Evolutionary conservation across 176 grass and related monocot genomes (phyloP).

Genomic region (Panicum miliaceum): DNA sequence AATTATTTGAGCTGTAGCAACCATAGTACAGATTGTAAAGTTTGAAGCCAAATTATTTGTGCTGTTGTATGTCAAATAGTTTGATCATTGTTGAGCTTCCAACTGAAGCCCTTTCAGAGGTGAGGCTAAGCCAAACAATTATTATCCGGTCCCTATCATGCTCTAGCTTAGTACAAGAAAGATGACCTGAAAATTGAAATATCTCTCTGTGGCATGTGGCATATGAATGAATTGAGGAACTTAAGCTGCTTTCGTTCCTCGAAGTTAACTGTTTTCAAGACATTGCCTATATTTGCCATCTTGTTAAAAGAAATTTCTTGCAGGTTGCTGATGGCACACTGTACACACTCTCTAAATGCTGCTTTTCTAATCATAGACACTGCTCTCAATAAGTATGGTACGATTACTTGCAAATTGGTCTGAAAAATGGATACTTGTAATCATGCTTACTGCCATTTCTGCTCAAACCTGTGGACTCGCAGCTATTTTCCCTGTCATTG

Average conservation of each 20-base stretch:
- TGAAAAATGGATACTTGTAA: not conserved
- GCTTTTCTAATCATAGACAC: conserved; percentile 65
- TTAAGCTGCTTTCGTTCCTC: not conserved
- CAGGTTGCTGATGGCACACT: conserved; percentile 63
- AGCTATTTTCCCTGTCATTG: conserved; percentile 76
- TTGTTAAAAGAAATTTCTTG: conserved; percentile 12
- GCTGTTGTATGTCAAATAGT: conserved; percentile 5
- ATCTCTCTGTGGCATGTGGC: not conserved
- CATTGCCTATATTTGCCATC: not conserved
- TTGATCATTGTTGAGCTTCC: not conserved
- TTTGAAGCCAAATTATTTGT: not conserved
- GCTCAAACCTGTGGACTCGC: conserved; percentile 26
- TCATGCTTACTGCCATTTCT: not conserved
- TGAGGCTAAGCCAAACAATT: not conserved
- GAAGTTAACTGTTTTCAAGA: not conserved
- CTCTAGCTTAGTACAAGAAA: not conserved
- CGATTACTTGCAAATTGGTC: conserved; percentile 17
- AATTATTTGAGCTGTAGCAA: not conserved
- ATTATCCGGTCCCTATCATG: not conserved
- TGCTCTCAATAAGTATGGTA: conserved; percentile 76
- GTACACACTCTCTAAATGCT: conserved; percentile 64
- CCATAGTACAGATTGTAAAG: not conserved
- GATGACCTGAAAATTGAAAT: not conserved
- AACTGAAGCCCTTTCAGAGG: not conserved
- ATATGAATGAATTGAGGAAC: conserved; percentile 8